Evolutionary conservation across 2,329 filamentous ascomycete species (phyloP).

Genomic region (Ophiostoma perfectum): DNA sequence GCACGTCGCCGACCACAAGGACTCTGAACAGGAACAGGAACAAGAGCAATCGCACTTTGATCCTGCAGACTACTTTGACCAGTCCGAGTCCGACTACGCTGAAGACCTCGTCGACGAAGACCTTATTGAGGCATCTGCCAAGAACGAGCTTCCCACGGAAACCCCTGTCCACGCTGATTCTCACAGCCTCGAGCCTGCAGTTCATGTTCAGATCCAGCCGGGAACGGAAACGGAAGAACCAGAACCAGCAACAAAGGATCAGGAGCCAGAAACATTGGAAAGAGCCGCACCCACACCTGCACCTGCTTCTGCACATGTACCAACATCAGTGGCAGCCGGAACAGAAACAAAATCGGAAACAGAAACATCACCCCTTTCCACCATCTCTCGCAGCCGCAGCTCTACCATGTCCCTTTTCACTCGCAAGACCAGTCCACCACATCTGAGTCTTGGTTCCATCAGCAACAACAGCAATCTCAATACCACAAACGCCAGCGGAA

Average conservation of each 20-base stretch:
- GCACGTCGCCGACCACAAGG: neutral
- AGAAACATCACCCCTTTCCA: slow-evolving; percentile 12
- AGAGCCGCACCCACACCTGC: neutral
- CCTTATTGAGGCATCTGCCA: neutral
- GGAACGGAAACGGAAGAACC: neutral
- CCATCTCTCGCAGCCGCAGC: slow-evolving; percentile 7
- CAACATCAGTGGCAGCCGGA: neutral
- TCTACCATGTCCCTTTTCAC: slow-evolving; percentile 45
- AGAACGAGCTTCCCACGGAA: too few relatives aligned
- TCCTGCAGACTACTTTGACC: slow-evolving; percentile 11
- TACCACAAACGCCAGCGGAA: slow-evolving; percentile 9
- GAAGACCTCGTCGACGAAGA: neutral
- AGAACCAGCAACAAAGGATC: neutral
- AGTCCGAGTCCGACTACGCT: slow-evolving; percentile 5
- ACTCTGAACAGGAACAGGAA: neutral
- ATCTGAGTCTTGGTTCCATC: slow-evolving; percentile 44
- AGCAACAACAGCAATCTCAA: slow-evolving; percentile 20
- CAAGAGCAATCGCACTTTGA: neutral
- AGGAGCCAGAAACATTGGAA: neutral
- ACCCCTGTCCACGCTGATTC: too few relatives aligned
- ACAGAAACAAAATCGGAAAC: slow-evolving; percentile 28
- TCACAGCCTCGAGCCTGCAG: too few relatives aligned
- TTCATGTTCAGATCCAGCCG: neutral
- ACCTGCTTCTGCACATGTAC: neutral
- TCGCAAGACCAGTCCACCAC: slow-evolving; percentile 48